Base-by-base conservation (phyloP, 176 grass and related monocot species). In the Canna indica region DNA sequence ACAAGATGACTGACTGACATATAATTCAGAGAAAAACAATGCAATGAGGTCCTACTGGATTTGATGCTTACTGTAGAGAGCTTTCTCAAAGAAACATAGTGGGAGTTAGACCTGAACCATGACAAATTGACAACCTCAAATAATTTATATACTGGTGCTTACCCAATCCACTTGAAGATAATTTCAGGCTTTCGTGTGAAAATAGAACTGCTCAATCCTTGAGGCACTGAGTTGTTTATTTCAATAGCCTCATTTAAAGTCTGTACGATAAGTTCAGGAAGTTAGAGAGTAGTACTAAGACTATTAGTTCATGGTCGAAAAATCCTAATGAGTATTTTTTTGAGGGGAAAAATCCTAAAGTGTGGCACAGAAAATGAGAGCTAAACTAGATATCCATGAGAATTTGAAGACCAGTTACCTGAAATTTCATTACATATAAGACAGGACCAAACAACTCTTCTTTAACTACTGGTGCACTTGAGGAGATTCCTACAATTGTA, bases 141-240 rank as follows among this genome's bases (percentile, higher is more conserved):
- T 48, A 59, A 58, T 1, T 59, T 69, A 16, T 4, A 69, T 12
- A 57, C 13, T 16, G 39, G 67, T 75, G 71, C 88, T 80, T 93
- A 99, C 94, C 94, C 94, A 8, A 99, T 81, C 94, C 94, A 93
- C 82, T 93, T 99, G 74, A 99, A 99, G 78, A 99, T 93, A 48
- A 87, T 70, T 41, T 99, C 90, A 80, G 94, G 86, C 60, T 73
- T 84, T 45, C 74, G 88, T 58, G 94, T 99, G 83, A 99, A 99
- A 75, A 99, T 90, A 64, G 94, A 99, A 59, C 94, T 99, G 76
- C 94, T 99, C 71, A 99, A 68, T 26, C 94, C 94, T 90, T 99
- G 94, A 47, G 89, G 80, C 73, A 93, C 94, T 32, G 89, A 99
- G 73, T 99, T 99, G 72, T 99, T 93, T 68, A 93, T 93, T 77